Percentiles rank a stretch among this genome's conserved stretches.
Evolutionary conservation across 257 asterid species (phyloP).

Genomic region (Phtheirospermum japonicum): DNA sequence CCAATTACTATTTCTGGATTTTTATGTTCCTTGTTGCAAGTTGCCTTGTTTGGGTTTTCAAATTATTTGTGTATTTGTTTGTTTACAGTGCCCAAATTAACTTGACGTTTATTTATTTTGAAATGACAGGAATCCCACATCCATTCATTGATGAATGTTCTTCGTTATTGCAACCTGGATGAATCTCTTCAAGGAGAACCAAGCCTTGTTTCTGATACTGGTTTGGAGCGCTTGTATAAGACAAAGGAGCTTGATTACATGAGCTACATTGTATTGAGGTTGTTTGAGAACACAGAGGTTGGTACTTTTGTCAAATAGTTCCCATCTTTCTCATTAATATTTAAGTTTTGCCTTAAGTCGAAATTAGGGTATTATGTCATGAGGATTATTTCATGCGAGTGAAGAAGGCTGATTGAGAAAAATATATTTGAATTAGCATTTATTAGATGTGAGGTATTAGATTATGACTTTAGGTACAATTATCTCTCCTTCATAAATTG

Average conservation of each 20-base stretch:
- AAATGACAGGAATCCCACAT: conserved; percentile 89
- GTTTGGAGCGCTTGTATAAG: conserved; percentile 72
- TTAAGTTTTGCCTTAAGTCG: background rate
- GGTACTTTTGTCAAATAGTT: conserved; percentile 28
- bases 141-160: conserved; percentile 96
- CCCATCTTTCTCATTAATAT: conserved; percentile 7
- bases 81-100: conserved; percentile 16
- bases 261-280: conserved; percentile 91
- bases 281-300: conserved; percentile 96
- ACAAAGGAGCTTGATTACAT: conserved; percentile 98
- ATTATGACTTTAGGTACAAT: too few relatives aligned
- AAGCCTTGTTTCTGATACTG: conserved; percentile 84
- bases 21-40: conserved; percentile 10
- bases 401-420: background rate
- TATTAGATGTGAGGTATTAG: too few relatives aligned
- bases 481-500: too few relatives aligned
- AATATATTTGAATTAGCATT: too few relatives aligned
- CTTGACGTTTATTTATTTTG: conserved; percentile 19
- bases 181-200: conserved; percentile 90
- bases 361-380: background rate
- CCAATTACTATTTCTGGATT: background rate
- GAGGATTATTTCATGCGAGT: background rate
- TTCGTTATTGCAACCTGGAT: conserved; percentile 96
- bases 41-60: conserved; percentile 8
- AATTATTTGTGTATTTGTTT: conserved; percentile 5